Base-by-base conservation (phyloP, 2,329 filamentous ascomycete species). In the Alternaria sp. region DNA sequence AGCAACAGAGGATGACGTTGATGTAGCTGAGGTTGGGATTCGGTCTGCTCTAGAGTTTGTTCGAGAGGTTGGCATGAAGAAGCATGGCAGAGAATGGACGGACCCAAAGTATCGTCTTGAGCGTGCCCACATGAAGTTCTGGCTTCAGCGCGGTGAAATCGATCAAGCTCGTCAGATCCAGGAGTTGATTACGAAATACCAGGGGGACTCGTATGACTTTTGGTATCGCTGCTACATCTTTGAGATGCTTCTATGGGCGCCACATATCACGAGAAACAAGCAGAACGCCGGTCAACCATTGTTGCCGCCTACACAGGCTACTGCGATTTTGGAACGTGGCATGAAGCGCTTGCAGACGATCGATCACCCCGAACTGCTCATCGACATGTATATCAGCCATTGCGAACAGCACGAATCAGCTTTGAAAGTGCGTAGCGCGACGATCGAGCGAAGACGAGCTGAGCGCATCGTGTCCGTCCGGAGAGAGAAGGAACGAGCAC, bases 191-290 rank as follows among this genome's bases (percentile, higher is more conserved):
- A 84, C 86, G 23, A 80, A 86, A n/a, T 82, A 84, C 17, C 87
- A 92, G 55, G 88, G 88, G 29, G 86, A 92, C 67, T 93, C 88
- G 67, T 93, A 93, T 72, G 92, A 97, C 69, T 98, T 98, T 75
- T 99, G 95, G 95, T 84, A 93, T 54, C 88, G 89, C 41, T 97
- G 92, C 77, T 97, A 97, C 78, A 83, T 89, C 52, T 98, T 93
- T 90, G 95, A 98, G 78, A 89, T 98, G 83, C 84, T 90, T 57
- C 80, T 84, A n/a, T 88, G 86, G 84, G 81, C 83, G 57, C 85
- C 83, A 61, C 83, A 86, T 58, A 81, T 83, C 2, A 80, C 85
- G 48, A 79, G 80, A 9, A 84, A 84, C 51, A 75, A 76, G 39
- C 77, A 79, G 29, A 82, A 83, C 14, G 80, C 81, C 70, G 82